Conservation (phyloP, 169 alveolate species). For the Plasmodium berghei region DNA sequence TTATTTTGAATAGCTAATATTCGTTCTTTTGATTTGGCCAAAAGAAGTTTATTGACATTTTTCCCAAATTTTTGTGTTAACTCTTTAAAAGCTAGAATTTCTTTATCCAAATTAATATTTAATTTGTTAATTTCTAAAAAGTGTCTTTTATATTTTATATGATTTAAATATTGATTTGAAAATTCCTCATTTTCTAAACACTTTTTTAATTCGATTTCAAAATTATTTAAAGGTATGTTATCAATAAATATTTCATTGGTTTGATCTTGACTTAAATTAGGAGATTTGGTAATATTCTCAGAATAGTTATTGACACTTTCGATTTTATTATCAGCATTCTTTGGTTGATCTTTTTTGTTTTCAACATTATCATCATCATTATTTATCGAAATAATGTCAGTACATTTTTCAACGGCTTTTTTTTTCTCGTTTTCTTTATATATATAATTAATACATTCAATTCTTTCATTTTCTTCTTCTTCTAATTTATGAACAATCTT, state of each 20-base stretch:
- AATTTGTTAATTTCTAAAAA: constrained; percentile 36
- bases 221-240: constrained; percentile 27
- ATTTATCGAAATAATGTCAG: not conserved
- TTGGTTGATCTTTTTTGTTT: not conserved
- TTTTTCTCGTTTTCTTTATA: constrained; percentile 11
- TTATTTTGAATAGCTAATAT: constrained; percentile 34
- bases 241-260: constrained; percentile 21
- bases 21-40: constrained; percentile 67
- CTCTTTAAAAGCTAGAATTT: constrained; percentile 28
- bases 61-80: constrained; percentile 60
- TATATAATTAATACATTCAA: constrained; percentile 21
- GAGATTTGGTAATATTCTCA: not conserved
- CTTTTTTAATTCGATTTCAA: constrained; percentile 59
- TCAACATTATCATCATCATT: not conserved
- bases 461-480: constrained; percentile 55
- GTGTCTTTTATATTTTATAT: constrained; percentile 22
- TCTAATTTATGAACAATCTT: constrained; percentile 41
- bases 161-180: constrained; percentile 25
- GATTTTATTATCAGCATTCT: not conserved
- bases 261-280: not conserved
- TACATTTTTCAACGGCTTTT: not conserved
- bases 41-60: constrained; percentile 36
- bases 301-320: not conserved
- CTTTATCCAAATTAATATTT: constrained; percentile 45
- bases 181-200: constrained; percentile 47